These are phyloP conservation scores for Coemansia sp. DNA, from an alignment of 192 early-diverging fungal species.

Conservation along the genomic window DNA sequence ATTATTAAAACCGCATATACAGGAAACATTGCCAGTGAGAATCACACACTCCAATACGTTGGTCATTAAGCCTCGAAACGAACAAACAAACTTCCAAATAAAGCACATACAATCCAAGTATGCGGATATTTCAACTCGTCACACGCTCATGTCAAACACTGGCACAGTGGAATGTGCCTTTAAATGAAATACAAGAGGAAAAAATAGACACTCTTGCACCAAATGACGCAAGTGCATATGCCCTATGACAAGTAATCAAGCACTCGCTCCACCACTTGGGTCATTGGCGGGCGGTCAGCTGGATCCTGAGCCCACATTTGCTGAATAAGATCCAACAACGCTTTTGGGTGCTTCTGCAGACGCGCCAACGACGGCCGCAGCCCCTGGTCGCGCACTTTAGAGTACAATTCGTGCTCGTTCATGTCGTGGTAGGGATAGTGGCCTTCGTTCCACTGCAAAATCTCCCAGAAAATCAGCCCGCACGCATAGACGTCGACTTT, in stretches of 20 bases:
- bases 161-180: background rate
- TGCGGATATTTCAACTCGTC: background rate
- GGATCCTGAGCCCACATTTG: constrained; percentile 74
- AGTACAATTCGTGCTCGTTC: constrained; percentile 64
- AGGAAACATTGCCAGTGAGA: constrained; percentile 1
- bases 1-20: background rate
- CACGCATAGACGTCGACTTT: constrained; percentile 74
- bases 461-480: constrained; percentile 78
- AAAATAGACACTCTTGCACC: background rate
- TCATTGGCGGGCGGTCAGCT: constrained; percentile 65
- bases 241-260: constrained; percentile 62
- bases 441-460: constrained; percentile 68
- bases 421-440: constrained; percentile 71
- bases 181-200: background rate
- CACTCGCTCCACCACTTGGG: constrained; percentile 68
- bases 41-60: background rate
- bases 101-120: background rate
- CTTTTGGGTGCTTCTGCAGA: constrained; percentile 61
- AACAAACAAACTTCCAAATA: background rate
- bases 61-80: background rate
- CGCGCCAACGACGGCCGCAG: constrained; percentile 61
- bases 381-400: constrained; percentile 61
- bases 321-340: constrained; percentile 61
- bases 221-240: background rate
- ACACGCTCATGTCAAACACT: too few relatives aligned